Evolutionary conservation across 306 rosid genomes (phyloP).

Genomic region (Lathyrus sativus): DNA sequence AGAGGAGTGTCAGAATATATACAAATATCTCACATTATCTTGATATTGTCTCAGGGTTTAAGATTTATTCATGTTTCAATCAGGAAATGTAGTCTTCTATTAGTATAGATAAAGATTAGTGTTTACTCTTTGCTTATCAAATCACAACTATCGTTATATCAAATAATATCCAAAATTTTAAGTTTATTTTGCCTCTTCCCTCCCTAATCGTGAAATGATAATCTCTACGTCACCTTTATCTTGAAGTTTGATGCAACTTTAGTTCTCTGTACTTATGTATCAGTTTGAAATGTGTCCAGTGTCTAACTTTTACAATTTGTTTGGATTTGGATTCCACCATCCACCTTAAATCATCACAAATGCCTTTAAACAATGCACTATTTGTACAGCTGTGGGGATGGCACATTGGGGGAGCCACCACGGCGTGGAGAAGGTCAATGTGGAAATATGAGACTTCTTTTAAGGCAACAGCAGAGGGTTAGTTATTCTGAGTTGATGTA

Average conservation of each 20-base stretch:
- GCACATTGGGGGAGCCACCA: slow-evolving; percentile 83
- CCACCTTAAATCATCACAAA: slow-evolving; percentile 1
- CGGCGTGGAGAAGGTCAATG: slow-evolving; percentile 91
- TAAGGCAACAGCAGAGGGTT: slow-evolving; percentile 96
- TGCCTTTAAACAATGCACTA: slow-evolving; percentile 29
- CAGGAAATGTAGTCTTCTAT: neutral
- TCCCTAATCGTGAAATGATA: slow-evolving; percentile 12
- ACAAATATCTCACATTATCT: neutral
- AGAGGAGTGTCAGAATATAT: neutral
- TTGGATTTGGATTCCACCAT: slow-evolving; percentile 18
- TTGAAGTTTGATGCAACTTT: slow-evolving; percentile 14
- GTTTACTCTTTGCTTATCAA: neutral
- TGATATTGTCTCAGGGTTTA: neutral
- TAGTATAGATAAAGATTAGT: neutral
- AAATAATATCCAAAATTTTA: slow-evolving; percentile 8
- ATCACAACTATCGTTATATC: neutral
- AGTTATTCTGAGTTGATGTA: slow-evolving; percentile 39
- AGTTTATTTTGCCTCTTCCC: slow-evolving; percentile 12
- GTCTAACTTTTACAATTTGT: slow-evolving; percentile 12
- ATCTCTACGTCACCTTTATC: slow-evolving; percentile 17
- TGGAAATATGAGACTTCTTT: slow-evolving; percentile 97
- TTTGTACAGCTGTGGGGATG: slow-evolving; percentile 84
- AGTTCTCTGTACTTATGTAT: slow-evolving; percentile 16
- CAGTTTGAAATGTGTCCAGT: neutral
- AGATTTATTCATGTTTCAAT: neutral